These are phyloP conservation scores for Pseudonectria foliicola DNA, from an alignment of 2,329 filamentous ascomycete species.

Conservation along the genomic window DNA sequence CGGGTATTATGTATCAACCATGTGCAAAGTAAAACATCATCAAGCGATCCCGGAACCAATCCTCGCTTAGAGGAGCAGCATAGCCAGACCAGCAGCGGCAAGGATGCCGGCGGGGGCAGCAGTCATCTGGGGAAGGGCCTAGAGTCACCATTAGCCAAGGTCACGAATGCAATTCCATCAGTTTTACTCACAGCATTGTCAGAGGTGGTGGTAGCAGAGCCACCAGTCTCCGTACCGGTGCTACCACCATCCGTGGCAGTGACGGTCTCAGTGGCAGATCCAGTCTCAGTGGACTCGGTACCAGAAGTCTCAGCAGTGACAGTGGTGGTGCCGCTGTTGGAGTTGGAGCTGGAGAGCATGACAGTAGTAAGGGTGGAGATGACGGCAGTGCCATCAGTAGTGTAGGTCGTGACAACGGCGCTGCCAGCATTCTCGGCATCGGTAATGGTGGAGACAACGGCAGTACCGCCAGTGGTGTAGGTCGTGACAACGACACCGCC, in stretches of 20 bases:
- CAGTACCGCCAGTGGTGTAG: constrained; percentile 14
- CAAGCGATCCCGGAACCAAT: constrained; percentile 12
- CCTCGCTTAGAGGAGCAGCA: constrained; percentile 38
- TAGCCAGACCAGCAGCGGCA: constrained; percentile 43
- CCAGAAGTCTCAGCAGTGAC: constrained; percentile 8
- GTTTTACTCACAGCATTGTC: constrained; percentile 25
- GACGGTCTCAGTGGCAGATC: constrained; percentile 6
- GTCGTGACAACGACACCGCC: constrained; percentile 26
- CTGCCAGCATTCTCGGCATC: constrained; percentile 24
- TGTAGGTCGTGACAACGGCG: constrained; percentile 19
- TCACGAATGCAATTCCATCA: neutral
- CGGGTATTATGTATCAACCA: constrained; percentile 37
- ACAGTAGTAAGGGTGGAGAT: constrained; percentile 15
- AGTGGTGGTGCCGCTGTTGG: constrained; percentile 4
- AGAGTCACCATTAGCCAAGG: constrained; percentile 3
- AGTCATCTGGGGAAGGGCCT: constrained; percentile 33
- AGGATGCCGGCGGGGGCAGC: constrained; percentile 39
- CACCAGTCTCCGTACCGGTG: no score
- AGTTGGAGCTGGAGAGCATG: constrained; percentile 10
- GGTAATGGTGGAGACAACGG: constrained; percentile 15
- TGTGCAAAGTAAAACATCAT: constrained; percentile 28
- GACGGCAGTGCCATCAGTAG: constrained; percentile 13
- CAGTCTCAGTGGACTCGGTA: constrained; percentile 4
- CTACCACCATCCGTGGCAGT: constrained; percentile 19
- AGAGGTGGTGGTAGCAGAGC: constrained; percentile 15